Conservation (phyloP, 345 rosid species). For the Brassica cretica region DNA sequence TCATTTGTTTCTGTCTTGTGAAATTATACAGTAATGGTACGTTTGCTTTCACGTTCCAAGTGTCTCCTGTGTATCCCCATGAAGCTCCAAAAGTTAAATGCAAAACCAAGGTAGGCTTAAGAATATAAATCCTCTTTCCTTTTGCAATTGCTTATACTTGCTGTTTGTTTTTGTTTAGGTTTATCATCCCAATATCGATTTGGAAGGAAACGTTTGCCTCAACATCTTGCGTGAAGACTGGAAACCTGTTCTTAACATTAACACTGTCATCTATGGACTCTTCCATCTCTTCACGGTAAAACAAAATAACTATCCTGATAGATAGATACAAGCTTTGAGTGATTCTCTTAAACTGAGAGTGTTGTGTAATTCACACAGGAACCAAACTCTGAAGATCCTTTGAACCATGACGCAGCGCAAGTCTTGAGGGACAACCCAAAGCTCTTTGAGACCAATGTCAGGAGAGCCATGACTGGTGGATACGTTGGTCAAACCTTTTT, state of each 20-base stretch:
- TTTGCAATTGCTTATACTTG: too few relatives aligned
- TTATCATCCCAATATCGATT: conserved; percentile 92
- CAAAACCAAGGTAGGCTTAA: conserved; percentile 76
- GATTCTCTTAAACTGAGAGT: neutral
- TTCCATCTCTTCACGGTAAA: conserved; percentile 91
- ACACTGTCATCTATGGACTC: conserved; percentile 88
- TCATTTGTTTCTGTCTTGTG: conserved; percentile 10
- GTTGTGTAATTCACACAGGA: conserved; percentile 49
- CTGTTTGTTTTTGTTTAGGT: conserved; percentile 44
- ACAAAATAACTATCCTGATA: neutral
- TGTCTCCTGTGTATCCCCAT: conserved; percentile 88
- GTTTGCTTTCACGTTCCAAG: conserved; percentile 87
- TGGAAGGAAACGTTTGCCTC: conserved; percentile 97
- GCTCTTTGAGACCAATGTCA: conserved; percentile 67
- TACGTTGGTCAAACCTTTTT: conserved; percentile 74
- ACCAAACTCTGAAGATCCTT: conserved; percentile 92
- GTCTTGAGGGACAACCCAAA: conserved; percentile 82
- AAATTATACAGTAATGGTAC: conserved; percentile 61
- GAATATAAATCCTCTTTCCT: neutral
- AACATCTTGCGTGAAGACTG: conserved; percentile 95
- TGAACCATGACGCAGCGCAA: conserved; percentile 89
- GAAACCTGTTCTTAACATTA: conserved; percentile 96
- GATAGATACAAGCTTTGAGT: neutral
- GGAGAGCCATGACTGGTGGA: conserved; percentile 82
- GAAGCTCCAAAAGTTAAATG: conserved; percentile 97